Base-by-base conservation (phyloP, 176 grass and related monocot species). In the Carex kokanica region DNA sequence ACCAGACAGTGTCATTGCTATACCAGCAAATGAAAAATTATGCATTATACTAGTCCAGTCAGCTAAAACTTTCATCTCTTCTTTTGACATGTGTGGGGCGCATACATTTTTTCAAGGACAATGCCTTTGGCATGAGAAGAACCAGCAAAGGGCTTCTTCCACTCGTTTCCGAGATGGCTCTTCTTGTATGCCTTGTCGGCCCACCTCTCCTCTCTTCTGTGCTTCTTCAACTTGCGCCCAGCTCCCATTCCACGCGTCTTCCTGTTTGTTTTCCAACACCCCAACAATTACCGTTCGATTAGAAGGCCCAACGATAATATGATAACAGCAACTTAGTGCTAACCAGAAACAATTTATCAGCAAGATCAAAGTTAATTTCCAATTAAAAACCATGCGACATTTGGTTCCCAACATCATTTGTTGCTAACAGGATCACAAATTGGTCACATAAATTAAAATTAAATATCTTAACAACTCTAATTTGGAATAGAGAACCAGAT, bases 141-240 rank as follows among this genome's bases (percentile, higher is more conserved):
- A 56, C 73, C 73, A 6, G 78, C 78, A 0, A 81, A 81, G 1
- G 78, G 78, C 25, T 81, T 81, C 78, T 81, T 81, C 78, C 78
- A 81, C 57, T 81, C 78, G 0, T 81, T 81, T 15, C 78, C 78
- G 7, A 81, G 78, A 81, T 81, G 78, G 57, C 78, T 81, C 29
- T 81, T 81, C 59, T 81, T 81, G 20, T 81, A 61, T 2, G 78
- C 78, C 59, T 81, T 81, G 16, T 81, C 59, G 4, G 78, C 78
- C 78, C 78, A 81, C 78, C 57, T 81, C 40, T 81, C 78, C 59
- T 81, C 78, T 81, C 78, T 81, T 4, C 53, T 63, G n/a, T 81
- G 78, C 17, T 81, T 81, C 78, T 81, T 81, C 18, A 81, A 18
- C 78, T 60, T 63, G 27, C 54, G 59, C 34, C 78, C 78, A 0